These are phyloP conservation scores for Lichtheimia ornata DNA, from an alignment of 371 early-diverging fungal species.

Conservation along the genomic window DNA sequence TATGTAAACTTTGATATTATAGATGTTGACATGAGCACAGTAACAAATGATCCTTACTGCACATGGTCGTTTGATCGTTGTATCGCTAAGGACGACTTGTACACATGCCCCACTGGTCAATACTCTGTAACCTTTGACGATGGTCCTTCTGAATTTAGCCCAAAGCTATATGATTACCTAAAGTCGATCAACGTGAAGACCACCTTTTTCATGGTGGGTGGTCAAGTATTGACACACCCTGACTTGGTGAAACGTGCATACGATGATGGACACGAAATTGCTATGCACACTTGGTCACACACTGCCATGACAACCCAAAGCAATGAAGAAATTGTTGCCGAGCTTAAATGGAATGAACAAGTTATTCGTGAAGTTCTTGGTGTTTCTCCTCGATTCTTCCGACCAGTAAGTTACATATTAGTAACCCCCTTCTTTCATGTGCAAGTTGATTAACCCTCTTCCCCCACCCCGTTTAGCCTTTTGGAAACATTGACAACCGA, in stretches of 20 bases:
- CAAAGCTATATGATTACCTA: constrained; percentile 49
- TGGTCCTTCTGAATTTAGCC: constrained; percentile 56
- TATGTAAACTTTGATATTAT: background rate
- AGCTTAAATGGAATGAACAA: constrained; percentile 63
- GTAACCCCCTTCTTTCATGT: background rate
- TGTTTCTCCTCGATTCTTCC: constrained; percentile 57
- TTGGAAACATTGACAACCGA: constrained; percentile 55
- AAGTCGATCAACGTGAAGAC: constrained; percentile 54
- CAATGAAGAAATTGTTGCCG: constrained; percentile 64
- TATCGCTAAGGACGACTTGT: constrained; percentile 39
- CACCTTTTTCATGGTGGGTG: constrained; percentile 67
- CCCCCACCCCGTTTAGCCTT: constrained; percentile 21
- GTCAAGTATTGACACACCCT: constrained; percentile 55
- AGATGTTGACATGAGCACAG: constrained; percentile 8
- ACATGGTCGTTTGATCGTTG: constrained; percentile 58
- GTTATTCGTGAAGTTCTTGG: constrained; percentile 65
- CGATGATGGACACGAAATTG: constrained; percentile 51
- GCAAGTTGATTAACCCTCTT: background rate
- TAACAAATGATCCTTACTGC: constrained; percentile 35
- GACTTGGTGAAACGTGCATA: constrained; percentile 51
- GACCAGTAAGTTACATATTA: constrained; percentile 37
- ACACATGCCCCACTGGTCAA: constrained; percentile 47
- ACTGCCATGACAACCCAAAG: constrained; percentile 57
- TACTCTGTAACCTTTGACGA: constrained; percentile 65
- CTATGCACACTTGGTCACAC: constrained; percentile 63